Conservation (phyloP, 1,284 basidiomycete genomes). For the Trichosporon coremiiforme region DNA sequence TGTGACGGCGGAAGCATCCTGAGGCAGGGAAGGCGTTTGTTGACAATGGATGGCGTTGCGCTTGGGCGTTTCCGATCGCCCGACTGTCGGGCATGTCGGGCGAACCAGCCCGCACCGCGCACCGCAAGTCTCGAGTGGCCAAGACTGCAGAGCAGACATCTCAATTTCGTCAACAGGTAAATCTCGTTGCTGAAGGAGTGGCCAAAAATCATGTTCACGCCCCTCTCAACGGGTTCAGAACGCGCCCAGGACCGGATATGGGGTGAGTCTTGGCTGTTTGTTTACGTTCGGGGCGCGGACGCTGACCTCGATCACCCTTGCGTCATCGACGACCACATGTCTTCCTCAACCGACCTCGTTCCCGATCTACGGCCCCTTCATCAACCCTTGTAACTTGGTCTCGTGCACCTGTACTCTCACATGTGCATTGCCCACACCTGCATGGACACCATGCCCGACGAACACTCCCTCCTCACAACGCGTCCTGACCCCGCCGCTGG, state of each 20-base stretch:
- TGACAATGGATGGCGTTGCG: background rate
- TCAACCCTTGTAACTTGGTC: too few relatives aligned
- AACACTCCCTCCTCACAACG: too few relatives aligned
- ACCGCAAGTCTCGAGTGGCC: too few relatives aligned
- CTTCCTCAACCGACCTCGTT: background rate
- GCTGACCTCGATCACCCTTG: background rate
- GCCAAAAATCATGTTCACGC: conserved; percentile 50
- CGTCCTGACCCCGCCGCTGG: too few relatives aligned
- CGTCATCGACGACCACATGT: conserved; percentile 9
- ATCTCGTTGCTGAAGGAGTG: too few relatives aligned
- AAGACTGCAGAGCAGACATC: background rate
- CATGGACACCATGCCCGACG: too few relatives aligned
- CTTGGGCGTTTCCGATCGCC: background rate
- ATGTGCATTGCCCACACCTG: background rate
- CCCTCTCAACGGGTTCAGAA: conserved; percentile 55
- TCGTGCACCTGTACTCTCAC: too few relatives aligned
- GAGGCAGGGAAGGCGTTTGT: background rate
- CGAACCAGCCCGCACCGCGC: background rate
- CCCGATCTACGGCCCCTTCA: conserved; percentile 3
- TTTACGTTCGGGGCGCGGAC: background rate
- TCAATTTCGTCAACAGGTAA: background rate
- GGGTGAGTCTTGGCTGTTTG: conserved; percentile 40
- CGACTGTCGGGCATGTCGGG: background rate
- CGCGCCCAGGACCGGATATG: conserved; percentile 53
- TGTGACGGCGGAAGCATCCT: background rate